phyloP scores from a whole-genome alignment of 169 alveolate genomes.

The Plasmodium vivax region DNA sequence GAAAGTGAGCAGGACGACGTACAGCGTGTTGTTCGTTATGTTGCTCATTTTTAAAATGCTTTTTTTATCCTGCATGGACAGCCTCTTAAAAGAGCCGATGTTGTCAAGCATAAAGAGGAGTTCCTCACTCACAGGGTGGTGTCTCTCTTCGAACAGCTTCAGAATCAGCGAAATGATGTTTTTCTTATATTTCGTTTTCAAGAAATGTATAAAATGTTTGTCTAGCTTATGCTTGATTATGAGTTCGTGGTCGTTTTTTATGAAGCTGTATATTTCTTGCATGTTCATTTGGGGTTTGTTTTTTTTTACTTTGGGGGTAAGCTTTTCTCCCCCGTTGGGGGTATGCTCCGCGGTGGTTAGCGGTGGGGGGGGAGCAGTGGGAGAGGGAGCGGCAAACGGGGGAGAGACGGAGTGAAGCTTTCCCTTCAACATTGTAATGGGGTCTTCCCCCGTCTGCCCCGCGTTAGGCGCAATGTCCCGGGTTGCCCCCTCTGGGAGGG shows the following conservation, averaged over 20 bases:
- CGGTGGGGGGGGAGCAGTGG: neutral
- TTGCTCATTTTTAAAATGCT: conserved; percentile 58
- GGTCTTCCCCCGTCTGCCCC: neutral
- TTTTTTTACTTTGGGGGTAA: conserved; percentile 22
- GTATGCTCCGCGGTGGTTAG: neutral
- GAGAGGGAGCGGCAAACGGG: too few relatives aligned
- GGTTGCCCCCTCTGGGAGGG: neutral
- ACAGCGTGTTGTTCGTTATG: conserved; percentile 52
- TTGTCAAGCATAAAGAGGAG: conserved; percentile 51
- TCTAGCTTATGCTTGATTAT: conserved; percentile 57
- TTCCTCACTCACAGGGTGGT: conserved; percentile 19
- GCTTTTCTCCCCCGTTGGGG: conserved; percentile 3
- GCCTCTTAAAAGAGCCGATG: conserved; percentile 19
- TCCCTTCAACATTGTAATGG: neutral
- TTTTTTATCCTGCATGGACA: conserved; percentile 34
- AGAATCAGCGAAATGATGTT: conserved; percentile 19
- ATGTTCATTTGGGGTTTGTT: conserved; percentile 31
- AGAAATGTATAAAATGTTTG: conserved; percentile 38
- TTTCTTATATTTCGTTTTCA: conserved; percentile 49
- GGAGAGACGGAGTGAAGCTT: neutral
- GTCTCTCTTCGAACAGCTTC: conserved; percentile 43
- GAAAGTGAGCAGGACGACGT: conserved; percentile 27
- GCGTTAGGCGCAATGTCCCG: neutral
- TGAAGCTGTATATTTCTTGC: conserved; percentile 36
- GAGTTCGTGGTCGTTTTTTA: conserved; percentile 66